Evolutionary conservation across 2,329 filamentous ascomycete genomes (phyloP).

Genomic region (Aspergillus jensenii): DNA sequence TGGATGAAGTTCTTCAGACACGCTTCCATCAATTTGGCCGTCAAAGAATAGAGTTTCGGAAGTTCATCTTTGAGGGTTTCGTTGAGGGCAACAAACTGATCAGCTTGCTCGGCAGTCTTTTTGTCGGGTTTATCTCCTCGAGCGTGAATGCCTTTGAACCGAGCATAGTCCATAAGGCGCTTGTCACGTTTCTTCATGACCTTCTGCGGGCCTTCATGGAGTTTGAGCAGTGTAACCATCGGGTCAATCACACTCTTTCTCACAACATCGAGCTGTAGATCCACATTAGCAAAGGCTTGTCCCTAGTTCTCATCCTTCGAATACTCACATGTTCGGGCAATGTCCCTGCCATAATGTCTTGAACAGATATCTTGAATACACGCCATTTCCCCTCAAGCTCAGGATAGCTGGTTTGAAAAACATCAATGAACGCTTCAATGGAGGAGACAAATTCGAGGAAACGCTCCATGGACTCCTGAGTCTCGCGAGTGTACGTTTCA

Average conservation of each 20-base stretch:
- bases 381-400: slow-evolving; percentile 95
- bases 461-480: slow-evolving; percentile 74
- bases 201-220: slow-evolving; percentile 79
- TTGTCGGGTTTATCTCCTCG: slow-evolving; percentile 83
- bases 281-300: slow-evolving; percentile 4
- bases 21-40: slow-evolving; percentile 78
- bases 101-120: slow-evolving; percentile 77
- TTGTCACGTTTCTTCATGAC: slow-evolving; percentile 95
- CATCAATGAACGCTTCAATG: slow-evolving; percentile 77
- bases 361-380: slow-evolving; percentile 81
- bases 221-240: slow-evolving; percentile 73
- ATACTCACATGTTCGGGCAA: slow-evolving; percentile 74
- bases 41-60: slow-evolving; percentile 76
- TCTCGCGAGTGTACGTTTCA: slow-evolving; percentile 85
- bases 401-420: slow-evolving; percentile 67
- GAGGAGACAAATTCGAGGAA: slow-evolving; percentile 78
- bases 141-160: slow-evolving; percentile 73
- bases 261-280: slow-evolving; percentile 59
- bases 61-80: slow-evolving; percentile 91
- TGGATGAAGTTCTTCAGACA: slow-evolving; percentile 81
- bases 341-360: slow-evolving; percentile 79
- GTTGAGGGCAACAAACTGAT: slow-evolving; percentile 88
- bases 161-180: slow-evolving; percentile 84
- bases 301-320: neutral
- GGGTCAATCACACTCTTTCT: slow-evolving; percentile 82